phyloP scores from a whole-genome alignment of 306 rosid genomes.

The Spatholobus suberectus region DNA sequence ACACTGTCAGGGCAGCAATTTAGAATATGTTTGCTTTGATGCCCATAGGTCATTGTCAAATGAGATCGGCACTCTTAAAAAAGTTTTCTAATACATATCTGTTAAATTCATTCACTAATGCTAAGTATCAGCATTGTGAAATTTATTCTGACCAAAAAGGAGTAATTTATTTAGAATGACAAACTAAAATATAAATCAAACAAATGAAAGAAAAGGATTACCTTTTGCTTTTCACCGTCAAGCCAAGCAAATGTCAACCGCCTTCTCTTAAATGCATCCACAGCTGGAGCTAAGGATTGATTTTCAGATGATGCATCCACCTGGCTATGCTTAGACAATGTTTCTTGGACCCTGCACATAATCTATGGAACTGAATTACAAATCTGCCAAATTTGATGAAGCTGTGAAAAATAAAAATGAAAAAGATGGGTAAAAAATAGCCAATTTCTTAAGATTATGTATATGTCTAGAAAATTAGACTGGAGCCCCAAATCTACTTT shows the following conservation, averaged over 20 bases:
- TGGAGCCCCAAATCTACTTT: not conserved
- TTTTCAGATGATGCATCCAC: slow-evolving; percentile 52
- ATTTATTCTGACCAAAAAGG: slow-evolving; percentile 21
- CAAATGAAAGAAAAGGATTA: slow-evolving; percentile 34
- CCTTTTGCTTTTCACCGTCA: slow-evolving; percentile 94
- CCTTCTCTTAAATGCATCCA: slow-evolving; percentile 59
- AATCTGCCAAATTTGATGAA: slow-evolving; percentile 38
- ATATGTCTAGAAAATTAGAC: slow-evolving; percentile 4
- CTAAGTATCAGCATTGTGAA: slow-evolving; percentile 7
- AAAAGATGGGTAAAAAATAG: not conserved
- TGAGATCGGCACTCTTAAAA: not conserved
- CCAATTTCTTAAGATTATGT: slow-evolving; percentile 5
- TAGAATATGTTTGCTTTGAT: slow-evolving; percentile 2
- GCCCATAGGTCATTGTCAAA: slow-evolving; percentile 8
- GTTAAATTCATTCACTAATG: slow-evolving; percentile 11
- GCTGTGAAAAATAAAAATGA: not conserved
- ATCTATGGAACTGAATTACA: slow-evolving; percentile 65
- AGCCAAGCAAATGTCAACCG: slow-evolving; percentile 93
- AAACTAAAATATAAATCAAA: not conserved
- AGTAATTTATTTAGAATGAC: not conserved
- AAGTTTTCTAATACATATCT: not conserved
- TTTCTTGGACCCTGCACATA: slow-evolving; percentile 80
- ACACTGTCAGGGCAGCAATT: not conserved
- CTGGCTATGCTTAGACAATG: slow-evolving; percentile 55
- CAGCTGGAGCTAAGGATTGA: slow-evolving; percentile 62